Percentiles rank a stretch among this genome's conserved stretches.
These are phyloP conservation scores for Dendrothele bispora DNA, from an alignment of 768 basidiomycete species.

Conservation along the genomic window DNA sequence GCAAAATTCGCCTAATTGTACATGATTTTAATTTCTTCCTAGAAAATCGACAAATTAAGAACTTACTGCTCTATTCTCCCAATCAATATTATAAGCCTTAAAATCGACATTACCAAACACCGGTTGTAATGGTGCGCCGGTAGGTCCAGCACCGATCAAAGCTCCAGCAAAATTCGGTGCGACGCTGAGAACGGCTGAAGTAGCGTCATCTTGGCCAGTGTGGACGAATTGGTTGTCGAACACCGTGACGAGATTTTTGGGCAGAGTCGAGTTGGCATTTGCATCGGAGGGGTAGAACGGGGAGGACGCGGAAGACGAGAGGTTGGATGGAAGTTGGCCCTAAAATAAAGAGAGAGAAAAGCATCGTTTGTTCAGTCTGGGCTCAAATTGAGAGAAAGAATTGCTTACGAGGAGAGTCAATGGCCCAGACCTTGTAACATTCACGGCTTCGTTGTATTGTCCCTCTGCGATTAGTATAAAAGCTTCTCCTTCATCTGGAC, in stretches of 20 bases:
- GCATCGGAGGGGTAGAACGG: constrained; percentile 33
- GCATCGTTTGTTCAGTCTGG: neutral
- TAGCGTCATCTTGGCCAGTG: constrained; percentile 50
- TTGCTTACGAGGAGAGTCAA: constrained; percentile 57
- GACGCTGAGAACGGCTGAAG: constrained; percentile 58
- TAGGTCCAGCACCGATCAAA: constrained; percentile 59
- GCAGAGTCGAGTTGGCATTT: constrained; percentile 42
- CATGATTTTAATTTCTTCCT: neutral
- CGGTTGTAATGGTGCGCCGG: constrained; percentile 52
- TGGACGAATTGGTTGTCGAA: constrained; percentile 48
- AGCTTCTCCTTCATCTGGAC: constrained; percentile 38
- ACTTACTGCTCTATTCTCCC: constrained; percentile 64
- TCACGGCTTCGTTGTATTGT: constrained; percentile 59
- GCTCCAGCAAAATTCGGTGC: constrained; percentile 57
- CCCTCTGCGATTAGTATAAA: constrained; percentile 59
- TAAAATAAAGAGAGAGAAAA: constrained; percentile 14
- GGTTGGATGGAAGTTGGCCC: constrained; percentile 64
- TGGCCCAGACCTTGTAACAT: constrained; percentile 52
- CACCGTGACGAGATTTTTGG: constrained; percentile 52
- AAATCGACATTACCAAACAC: constrained; percentile 58
- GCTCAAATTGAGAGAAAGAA: neutral
- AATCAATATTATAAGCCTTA: constrained; percentile 66
- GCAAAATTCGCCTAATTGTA: constrained; percentile 48
- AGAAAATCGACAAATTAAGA: neutral
- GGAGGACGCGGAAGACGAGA: constrained; percentile 25